phyloP scores from a whole-genome alignment of 2,329 filamentous ascomycete genomes.

The Ambrosiella beaveri region DNA sequence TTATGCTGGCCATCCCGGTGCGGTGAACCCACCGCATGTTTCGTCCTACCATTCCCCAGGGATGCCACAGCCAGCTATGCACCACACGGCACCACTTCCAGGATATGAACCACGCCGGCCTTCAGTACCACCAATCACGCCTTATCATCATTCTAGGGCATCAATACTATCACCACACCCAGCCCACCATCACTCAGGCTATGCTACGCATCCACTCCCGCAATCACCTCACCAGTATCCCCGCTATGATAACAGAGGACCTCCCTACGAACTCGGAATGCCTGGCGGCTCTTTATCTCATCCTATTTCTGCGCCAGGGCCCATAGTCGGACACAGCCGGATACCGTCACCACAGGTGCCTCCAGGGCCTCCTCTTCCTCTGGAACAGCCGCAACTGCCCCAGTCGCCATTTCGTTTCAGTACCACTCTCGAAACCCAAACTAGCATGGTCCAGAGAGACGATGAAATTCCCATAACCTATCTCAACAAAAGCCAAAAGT shows the following conservation, averaged over 20 bases:
- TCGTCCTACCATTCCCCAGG: background rate
- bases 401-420: slow-evolving; percentile 56
- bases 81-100: background rate
- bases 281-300: background rate
- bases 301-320: background rate
- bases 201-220: background rate
- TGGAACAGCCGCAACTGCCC: background rate
- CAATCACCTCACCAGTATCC: slow-evolving; percentile 7
- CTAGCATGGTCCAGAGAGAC: slow-evolving; percentile 80
- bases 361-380: background rate
- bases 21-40: background rate
- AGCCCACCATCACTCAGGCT: background rate
- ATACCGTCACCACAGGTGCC: background rate
- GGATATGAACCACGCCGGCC: background rate
- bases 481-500: slow-evolving; percentile 92
- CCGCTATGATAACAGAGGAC: background rate
- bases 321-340: background rate
- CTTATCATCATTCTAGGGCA: background rate
- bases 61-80: background rate
- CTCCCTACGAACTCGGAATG: background rate
- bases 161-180: background rate
- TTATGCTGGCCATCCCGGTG: background rate
- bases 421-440: slow-evolving; percentile 79
- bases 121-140: background rate
- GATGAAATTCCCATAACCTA: slow-evolving; percentile 96